Percentiles rank a stretch among this genome's conserved stretches.
Conservation (phyloP, 768 basidiomycete species). For the Tulasnella sp. region DNA sequence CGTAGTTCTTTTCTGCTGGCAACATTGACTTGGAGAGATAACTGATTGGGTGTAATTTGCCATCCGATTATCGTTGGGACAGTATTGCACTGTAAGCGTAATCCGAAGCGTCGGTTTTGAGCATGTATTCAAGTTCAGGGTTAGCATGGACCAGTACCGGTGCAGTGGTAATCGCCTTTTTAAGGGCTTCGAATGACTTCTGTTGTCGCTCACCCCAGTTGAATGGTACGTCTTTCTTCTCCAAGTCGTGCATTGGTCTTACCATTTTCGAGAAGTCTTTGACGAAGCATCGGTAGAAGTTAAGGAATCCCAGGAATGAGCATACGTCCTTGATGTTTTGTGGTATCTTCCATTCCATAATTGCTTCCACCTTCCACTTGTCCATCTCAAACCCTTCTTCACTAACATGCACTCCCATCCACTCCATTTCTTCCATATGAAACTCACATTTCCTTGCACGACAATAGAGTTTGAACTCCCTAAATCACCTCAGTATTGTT, state of each 20-base stretch:
- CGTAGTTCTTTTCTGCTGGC: slow-evolving; percentile 18
- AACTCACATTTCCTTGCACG: slow-evolving; percentile 21
- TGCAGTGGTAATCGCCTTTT: slow-evolving; percentile 15
- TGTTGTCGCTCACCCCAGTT: background rate
- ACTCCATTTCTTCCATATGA: slow-evolving; percentile 11
- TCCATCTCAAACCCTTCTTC: slow-evolving; percentile 20
- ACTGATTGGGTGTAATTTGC: slow-evolving; percentile 4
- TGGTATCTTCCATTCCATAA: slow-evolving; percentile 22
- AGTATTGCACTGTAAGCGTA: slow-evolving; percentile 14
- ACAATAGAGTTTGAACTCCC: slow-evolving; percentile 13
- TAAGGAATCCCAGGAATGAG: slow-evolving; percentile 22
- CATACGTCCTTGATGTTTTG: slow-evolving; percentile 20
- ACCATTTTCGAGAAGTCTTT: slow-evolving; percentile 19
- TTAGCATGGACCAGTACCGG: slow-evolving; percentile 18
- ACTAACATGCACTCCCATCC: slow-evolving; percentile 18
- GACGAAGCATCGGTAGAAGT: slow-evolving; percentile 24
- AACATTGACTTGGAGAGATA: slow-evolving; percentile 6
- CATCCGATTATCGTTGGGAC: slow-evolving; percentile 6
- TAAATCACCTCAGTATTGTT: slow-evolving; percentile 19
- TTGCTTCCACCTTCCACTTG: slow-evolving; percentile 20
- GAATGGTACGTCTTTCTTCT: background rate
- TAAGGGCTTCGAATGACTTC: background rate
- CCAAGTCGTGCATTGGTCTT: background rate
- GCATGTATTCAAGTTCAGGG: background rate
- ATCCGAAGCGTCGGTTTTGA: slow-evolving; percentile 18